Base-by-base conservation (phyloP, 805 yeast genomes). In the Starmerella bombicola region DNA sequence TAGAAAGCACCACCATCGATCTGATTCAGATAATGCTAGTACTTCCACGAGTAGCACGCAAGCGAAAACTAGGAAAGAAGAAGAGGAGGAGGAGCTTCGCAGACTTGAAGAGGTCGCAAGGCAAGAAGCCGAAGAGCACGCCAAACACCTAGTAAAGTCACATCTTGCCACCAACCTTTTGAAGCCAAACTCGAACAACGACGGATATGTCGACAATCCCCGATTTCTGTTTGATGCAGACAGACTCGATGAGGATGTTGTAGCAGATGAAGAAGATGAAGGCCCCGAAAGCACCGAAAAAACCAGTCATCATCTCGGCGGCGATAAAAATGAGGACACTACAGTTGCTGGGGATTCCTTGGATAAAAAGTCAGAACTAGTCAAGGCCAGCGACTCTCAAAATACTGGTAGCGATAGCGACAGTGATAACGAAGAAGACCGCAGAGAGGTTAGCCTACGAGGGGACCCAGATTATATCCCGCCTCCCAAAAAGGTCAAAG, bases 401-500 rank as follows among this genome's bases (percentile, higher is more conserved):
- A 18, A 26, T 16, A 38, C 18, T 17, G 35, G 22, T n/a, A 29
- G 40, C 19, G 46, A 45, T 12, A 24, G 37, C 2, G 50, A 36
- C 4, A 19, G 35, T 13, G 53, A 48, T 7, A 39, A 41, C 22
- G 40, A 34, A 4, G 43, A 44, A n/a, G 40, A 36, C 17, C 35
- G 41, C 9, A 36, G 41, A 6, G 48, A 43, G 15, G 43, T 37
- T 18, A 70, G 24, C 19, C 22, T 45, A 24, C 41, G 47, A 2
- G 52, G 51, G n/a, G 51, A 61, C 15, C 62, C 60, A 23, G 74
- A 71, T 33, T 66, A 71, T 40, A 69, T 75, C 2, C 71, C 78
- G 0, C 74, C 79, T 5, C 80, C 80, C 0, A 65, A 68, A 31
- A 71, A 70, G 39, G 86, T 83, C 10, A 79, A 79, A 50, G 85